Base-by-base conservation (phyloP, 805 yeast genomes). In the Candida quercuum region DNA sequence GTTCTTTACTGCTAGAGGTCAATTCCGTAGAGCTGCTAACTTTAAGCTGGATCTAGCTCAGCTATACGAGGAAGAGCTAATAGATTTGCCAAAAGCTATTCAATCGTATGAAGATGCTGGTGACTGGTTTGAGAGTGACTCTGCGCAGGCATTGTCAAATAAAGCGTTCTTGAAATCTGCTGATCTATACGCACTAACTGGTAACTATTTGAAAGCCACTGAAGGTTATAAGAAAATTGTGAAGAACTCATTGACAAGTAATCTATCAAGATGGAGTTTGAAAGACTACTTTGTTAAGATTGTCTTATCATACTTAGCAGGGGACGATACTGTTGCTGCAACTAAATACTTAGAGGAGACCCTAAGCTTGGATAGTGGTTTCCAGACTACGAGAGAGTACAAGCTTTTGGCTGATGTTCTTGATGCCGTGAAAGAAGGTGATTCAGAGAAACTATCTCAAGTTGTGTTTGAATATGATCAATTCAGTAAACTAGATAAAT, bases 21-120 rank as follows among this genome's bases (percentile, higher is more conserved):
- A 91, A 60, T 93, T 93, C 64, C 78, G 99, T 59, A 73, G 98
- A 59, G 96, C 95, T 18, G 99, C 99, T 11, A 87, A 87, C 56
- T 89, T 84, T 66, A 83, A 89, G 57, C 77, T 83, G 69, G 99
- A 93, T 57, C 70, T 93, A 54, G 99, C 89, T 10, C 88, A 79
- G 48, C 61, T 91, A 32, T 86, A 85, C 56, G 98, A 91, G 61
- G 73, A 74, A 32, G 85, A 82, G 34, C 64, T 86, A 16, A 72
- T 72, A 35, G 91, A 89, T 52, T 60, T 66, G 23, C 65, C 69
- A 18, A 74, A 74, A 48, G 97, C 99, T 6, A 72, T 82, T 37
- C 70, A 70, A 38, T 76, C 88, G 21, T 91, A 83, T 57, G 95
- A 88, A 56, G 85, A 82, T 51, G 96, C 99, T 10, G 96, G 96